These are phyloP conservation scores for Schoenoplectus triqueter DNA, from an alignment of 202 grass and related monocot species.

Conservation along the genomic window DNA sequence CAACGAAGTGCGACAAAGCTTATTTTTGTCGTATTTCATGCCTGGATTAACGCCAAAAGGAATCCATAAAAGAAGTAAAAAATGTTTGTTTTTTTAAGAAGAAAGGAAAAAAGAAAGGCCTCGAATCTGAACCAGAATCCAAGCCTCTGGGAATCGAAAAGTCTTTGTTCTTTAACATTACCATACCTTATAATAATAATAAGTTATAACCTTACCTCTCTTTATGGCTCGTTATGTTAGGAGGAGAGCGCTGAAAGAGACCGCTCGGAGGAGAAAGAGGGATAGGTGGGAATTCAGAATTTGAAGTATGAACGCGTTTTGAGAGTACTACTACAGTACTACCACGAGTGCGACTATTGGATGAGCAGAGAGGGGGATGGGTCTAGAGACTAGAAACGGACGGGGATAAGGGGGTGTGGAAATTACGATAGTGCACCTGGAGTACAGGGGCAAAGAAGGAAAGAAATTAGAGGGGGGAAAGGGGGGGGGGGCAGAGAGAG, in stretches of 20 bases:
- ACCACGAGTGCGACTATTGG: slow-evolving; percentile 26
- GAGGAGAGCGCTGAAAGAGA: slow-evolving; percentile 31
- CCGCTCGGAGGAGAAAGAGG: slow-evolving; percentile 3
- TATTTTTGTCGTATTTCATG: slow-evolving; percentile 37
- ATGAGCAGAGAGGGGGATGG: slow-evolving; percentile 1
- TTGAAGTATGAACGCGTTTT: slow-evolving; percentile 37
- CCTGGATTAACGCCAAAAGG: slow-evolving; percentile 36
- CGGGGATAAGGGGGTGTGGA: not conserved
- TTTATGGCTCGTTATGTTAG: slow-evolving; percentile 42
- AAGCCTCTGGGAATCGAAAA: slow-evolving; percentile 12
- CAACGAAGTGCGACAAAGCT: slow-evolving; percentile 38
- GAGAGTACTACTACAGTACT: not conserved
- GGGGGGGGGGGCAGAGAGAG: not conserved
- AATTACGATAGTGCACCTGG: not conserved
- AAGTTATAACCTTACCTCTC: slow-evolving; percentile 31
- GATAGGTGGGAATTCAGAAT: slow-evolving; percentile 21
- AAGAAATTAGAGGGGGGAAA: not conserved
- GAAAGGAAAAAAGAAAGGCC: not conserved
- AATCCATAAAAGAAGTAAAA: slow-evolving; percentile 37
- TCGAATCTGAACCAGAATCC: slow-evolving; percentile 30
- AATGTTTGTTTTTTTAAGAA: not conserved
- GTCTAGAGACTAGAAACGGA: not conserved
- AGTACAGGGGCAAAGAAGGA: slow-evolving; percentile 19
- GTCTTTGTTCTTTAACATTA: not conserved
- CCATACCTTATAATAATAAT: not conserved